Evolutionary conservation across 2,329 filamentous ascomycete genomes (phyloP).

Genomic region (Aureobasidium namibiae): DNA sequence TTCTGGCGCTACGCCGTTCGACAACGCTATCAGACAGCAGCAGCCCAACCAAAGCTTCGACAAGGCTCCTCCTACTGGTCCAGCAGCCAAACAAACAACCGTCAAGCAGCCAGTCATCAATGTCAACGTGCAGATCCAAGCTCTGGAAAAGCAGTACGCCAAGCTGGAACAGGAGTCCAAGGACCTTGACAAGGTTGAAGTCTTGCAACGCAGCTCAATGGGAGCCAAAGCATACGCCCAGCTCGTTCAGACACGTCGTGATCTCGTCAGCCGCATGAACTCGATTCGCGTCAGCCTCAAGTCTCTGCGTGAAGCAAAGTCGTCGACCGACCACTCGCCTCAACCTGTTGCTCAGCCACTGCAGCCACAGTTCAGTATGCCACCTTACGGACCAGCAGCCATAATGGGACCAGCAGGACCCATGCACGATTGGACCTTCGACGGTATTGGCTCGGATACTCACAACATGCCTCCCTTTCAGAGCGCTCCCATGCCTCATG

Average conservation of each 20-base stretch:
- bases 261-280: slow-evolving; percentile 27
- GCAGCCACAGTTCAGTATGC: slow-evolving; percentile 8
- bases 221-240: slow-evolving; percentile 23
- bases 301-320: slow-evolving; percentile 20
- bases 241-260: slow-evolving; percentile 26
- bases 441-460: slow-evolving; percentile 2
- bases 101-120: slow-evolving; percentile 20
- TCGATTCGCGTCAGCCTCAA: slow-evolving; percentile 28
- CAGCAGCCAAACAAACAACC: background rate
- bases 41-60: background rate
- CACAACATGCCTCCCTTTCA: slow-evolving; percentile 4
- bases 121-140: slow-evolving; percentile 24
- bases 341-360: background rate
- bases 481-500: background rate
- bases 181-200: slow-evolving; percentile 31
- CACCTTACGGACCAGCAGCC: background rate
- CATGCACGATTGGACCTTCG: slow-evolving; percentile 8
- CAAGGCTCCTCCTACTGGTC: background rate
- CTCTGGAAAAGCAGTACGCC: slow-evolving; percentile 28
- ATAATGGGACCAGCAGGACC: slow-evolving; percentile 3
- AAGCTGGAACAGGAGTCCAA: slow-evolving; percentile 29
- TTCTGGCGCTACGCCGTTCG: slow-evolving; percentile 12
- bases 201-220: slow-evolving; percentile 27
- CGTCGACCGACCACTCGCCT: background rate
- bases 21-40: slow-evolving; percentile 1